These are phyloP conservation scores for Bonia amplexicaulis DNA, from an alignment of 176 grass and related monocot species.

Conservation along the genomic window DNA sequence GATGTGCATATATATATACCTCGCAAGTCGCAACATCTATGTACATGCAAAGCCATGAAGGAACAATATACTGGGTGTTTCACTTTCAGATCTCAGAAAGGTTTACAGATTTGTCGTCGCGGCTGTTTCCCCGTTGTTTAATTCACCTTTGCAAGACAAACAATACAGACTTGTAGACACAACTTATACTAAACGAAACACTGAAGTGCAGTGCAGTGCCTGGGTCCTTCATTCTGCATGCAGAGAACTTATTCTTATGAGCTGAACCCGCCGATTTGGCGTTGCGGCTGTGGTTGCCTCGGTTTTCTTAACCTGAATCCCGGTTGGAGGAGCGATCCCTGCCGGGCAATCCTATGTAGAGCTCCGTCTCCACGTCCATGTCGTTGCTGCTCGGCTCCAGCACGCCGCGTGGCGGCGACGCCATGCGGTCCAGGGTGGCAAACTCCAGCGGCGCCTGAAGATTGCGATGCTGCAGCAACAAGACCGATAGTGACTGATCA, in stretches of 20 bases:
- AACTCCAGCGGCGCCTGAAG: not conserved
- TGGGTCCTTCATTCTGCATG: constrained; percentile 4
- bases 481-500: not conserved
- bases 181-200: not conserved
- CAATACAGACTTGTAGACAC: not conserved
- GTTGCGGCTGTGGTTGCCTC: not conserved
- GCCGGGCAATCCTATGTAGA: constrained; percentile 56
- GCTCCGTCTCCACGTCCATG: constrained; percentile 59
- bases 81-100: not conserved
- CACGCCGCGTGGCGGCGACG: not conserved
- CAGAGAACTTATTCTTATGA: constrained; percentile 31
- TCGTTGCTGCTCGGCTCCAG: not conserved
- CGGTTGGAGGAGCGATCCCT: constrained; percentile 22
- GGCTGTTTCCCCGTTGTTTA: not conserved
- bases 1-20: not conserved
- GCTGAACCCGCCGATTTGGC: not conserved
- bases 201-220: not conserved
- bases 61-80: not conserved
- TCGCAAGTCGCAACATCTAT: not conserved
- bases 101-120: not conserved
- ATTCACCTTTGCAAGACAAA: not conserved
- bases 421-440: not conserved
- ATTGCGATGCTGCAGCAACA: constrained; percentile 16
- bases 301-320: not conserved
- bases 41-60: not conserved